Evolutionary conservation across 371 early-diverging fungal genomes (phyloP).

Genomic region (Fennellomyces sp.): DNA sequence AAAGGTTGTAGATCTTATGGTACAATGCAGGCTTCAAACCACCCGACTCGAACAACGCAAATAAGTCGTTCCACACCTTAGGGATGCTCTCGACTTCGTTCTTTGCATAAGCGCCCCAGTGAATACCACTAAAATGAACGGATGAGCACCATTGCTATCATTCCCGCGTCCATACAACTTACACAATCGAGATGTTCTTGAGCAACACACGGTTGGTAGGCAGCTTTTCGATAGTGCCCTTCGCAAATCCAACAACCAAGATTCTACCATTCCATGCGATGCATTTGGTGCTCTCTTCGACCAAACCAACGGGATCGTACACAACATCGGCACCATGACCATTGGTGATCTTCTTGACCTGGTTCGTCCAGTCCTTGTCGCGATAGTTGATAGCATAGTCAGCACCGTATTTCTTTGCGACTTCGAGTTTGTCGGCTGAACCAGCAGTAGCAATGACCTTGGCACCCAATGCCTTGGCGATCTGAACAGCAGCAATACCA

Average conservation of each 20-base stretch:
- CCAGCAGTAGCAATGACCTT: slow-evolving; percentile 88
- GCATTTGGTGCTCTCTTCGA: slow-evolving; percentile 57
- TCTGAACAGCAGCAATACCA: slow-evolving; percentile 71
- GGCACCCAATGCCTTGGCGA: slow-evolving; percentile 78
- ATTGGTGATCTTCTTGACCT: slow-evolving; percentile 74
- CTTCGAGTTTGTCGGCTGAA: slow-evolving; percentile 70
- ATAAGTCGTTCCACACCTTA: slow-evolving; percentile 73
- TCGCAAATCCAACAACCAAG: slow-evolving; percentile 87
- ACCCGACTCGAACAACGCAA: slow-evolving; percentile 65
- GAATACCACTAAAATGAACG: slow-evolving; percentile 31
- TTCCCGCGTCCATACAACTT: slow-evolving; percentile 13
- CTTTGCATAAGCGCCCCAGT: slow-evolving; percentile 80
- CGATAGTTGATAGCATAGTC: slow-evolving; percentile 82
- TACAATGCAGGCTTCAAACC: slow-evolving; percentile 75
- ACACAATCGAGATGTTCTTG: slow-evolving; percentile 75
- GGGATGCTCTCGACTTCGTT: slow-evolving; percentile 67
- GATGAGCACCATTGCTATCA: not conserved
- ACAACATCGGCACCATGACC: slow-evolving; percentile 78
- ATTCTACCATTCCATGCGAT: slow-evolving; percentile 88
- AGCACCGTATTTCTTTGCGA: slow-evolving; percentile 74
- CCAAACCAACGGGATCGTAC: slow-evolving; percentile 78
- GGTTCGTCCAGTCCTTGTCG: slow-evolving; percentile 74
- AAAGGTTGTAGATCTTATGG: slow-evolving; percentile 68
- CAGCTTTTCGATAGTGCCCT: slow-evolving; percentile 81
- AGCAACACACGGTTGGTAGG: slow-evolving; percentile 81